Conservation (phyloP, 2,329 filamentous ascomycete genomes). For the Pezicula rhizophila region DNA sequence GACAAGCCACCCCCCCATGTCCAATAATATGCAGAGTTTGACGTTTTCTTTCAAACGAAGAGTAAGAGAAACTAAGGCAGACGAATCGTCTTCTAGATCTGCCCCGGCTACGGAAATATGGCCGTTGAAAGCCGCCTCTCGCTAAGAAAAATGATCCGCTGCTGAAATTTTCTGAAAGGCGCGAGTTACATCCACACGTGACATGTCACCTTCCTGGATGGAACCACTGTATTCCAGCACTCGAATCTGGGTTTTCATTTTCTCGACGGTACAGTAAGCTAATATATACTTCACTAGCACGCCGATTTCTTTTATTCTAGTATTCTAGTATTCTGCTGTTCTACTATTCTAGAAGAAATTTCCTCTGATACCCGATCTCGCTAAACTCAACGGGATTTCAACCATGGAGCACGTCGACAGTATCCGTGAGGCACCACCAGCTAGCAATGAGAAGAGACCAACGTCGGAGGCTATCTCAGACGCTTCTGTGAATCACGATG, state of each 20-base stretch:
- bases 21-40: too few species aligned
- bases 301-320: too few species aligned
- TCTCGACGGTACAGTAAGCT: neutral
- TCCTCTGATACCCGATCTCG: neutral
- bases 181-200: too few species aligned
- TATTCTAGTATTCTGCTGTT: too few species aligned
- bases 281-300: neutral
- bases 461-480: neutral
- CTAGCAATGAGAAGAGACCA: neutral
- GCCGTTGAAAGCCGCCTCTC: too few species aligned
- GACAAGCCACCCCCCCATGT: neutral
- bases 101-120: too few species aligned
- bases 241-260: neutral
- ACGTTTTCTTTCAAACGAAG: neutral
- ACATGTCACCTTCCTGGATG: too few species aligned
- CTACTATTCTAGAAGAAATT: too few species aligned
- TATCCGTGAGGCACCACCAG: neutral
- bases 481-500: conserved; percentile 15
- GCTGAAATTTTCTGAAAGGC: too few species aligned
- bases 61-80: neutral
- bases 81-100: too few species aligned
- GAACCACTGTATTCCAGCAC: too few species aligned
- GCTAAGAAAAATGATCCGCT: too few species aligned
- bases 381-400: neutral
- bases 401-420: conserved; percentile 1